These are phyloP conservation scores for Buddleja alternifolia DNA, from an alignment of 257 asterid genomes.

Conservation along the genomic window DNA sequence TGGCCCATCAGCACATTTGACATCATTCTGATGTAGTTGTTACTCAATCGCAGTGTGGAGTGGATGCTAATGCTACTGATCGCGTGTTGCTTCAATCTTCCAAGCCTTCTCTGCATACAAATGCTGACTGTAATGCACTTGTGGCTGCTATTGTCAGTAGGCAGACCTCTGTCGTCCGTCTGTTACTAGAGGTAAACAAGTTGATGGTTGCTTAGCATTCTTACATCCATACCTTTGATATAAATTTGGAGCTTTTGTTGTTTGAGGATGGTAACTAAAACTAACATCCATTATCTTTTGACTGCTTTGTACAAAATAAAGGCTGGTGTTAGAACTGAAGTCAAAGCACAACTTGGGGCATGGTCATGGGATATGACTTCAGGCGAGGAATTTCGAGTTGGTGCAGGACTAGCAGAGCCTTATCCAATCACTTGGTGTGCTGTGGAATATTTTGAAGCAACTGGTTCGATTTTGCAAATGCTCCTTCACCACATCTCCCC, in stretches of 20 bases:
- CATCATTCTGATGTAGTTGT: constrained; percentile 29
- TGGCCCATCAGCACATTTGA: background rate
- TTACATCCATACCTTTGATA: background rate
- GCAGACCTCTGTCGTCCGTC: constrained; percentile 65
- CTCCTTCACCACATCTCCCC: constrained; percentile 57
- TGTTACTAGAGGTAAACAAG: constrained; percentile 62
- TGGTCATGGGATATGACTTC: constrained; percentile 87
- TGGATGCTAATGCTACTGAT: constrained; percentile 59
- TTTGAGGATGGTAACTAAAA: constrained; percentile 28
- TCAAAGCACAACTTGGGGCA: constrained; percentile 69
- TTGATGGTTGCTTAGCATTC: constrained; percentile 1
- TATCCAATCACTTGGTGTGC: constrained; percentile 80
- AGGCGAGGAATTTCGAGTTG: constrained; percentile 85
- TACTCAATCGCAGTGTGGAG: constrained; percentile 66
- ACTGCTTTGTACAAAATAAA: constrained; percentile 22
- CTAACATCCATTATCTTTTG: background rate
- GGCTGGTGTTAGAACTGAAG: constrained; percentile 70
- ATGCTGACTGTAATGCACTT: constrained; percentile 69
- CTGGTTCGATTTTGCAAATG: constrained; percentile 63
- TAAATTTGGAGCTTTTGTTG: background rate
- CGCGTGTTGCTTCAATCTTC: constrained; percentile 75
- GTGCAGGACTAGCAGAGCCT: constrained; percentile 84
- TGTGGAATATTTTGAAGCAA: constrained; percentile 77
- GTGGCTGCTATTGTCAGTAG: constrained; percentile 80
- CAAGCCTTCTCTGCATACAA: constrained; percentile 75